A percentile compares a stretch with the other conserved stretches of the same genome.
phyloP scores from a whole-genome alignment of 768 basidiomycete genomes.

The Hemileccinum rubropunctum region DNA sequence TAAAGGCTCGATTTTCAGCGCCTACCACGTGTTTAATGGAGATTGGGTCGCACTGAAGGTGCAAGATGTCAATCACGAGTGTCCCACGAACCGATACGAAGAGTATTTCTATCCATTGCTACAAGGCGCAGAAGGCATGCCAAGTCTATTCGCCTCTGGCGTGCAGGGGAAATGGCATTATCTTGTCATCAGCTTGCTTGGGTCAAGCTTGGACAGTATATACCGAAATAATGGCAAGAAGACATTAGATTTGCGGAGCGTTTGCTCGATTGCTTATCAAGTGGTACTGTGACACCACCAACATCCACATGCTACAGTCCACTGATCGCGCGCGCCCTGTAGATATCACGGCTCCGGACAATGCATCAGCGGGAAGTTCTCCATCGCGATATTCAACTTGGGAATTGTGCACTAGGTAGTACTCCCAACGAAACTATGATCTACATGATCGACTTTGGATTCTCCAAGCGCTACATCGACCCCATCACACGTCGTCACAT shows the following conservation, averaged over 20 bases:
- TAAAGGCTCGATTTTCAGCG: slow-evolving; percentile 71
- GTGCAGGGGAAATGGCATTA: slow-evolving; percentile 60
- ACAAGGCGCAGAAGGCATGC: slow-evolving; percentile 74
- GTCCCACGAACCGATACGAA: slow-evolving; percentile 75
- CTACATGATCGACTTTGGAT: slow-evolving; percentile 87
- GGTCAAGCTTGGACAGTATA: slow-evolving; percentile 63
- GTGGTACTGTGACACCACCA: slow-evolving; percentile 45
- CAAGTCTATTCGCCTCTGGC: slow-evolving; percentile 63
- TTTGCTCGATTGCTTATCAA: slow-evolving; percentile 75
- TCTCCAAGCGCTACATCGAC: slow-evolving; percentile 77
- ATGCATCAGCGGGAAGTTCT: slow-evolving; percentile 75
- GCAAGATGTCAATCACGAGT: slow-evolving; percentile 66
- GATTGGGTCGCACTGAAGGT: slow-evolving; percentile 73
- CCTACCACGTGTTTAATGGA: slow-evolving; percentile 52
- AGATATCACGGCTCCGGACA: slow-evolving; percentile 71
- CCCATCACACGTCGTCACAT: slow-evolving; percentile 64
- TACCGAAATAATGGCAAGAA: slow-evolving; percentile 54
- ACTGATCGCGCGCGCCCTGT: slow-evolving; percentile 9
- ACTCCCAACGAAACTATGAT: slow-evolving; percentile 55
- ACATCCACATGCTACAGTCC: background rate
- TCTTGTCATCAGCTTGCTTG: slow-evolving; percentile 76
- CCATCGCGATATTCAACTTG: slow-evolving; percentile 78
- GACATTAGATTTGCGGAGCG: slow-evolving; percentile 65
- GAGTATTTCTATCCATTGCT: slow-evolving; percentile 64
- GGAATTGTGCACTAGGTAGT: slow-evolving; percentile 68